A percentile compares a stretch with the other conserved stretches of the same genome.
Conservation (phyloP, 2,329 filamentous ascomycete species). For the Colletotrichum paranaense region DNA sequence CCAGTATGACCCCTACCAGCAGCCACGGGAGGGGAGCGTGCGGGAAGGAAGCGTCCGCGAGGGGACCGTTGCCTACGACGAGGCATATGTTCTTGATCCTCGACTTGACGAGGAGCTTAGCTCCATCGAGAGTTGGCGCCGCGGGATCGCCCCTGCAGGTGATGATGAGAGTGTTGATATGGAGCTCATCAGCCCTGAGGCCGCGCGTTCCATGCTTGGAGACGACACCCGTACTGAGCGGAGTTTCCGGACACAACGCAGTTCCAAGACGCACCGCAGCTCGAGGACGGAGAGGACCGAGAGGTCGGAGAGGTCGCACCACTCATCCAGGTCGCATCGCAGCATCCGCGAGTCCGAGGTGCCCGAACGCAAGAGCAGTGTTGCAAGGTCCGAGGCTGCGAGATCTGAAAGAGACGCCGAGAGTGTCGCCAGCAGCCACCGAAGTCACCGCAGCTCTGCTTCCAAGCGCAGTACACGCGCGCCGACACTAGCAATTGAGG, state of each 20-base stretch:
- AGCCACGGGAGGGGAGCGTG: background rate
- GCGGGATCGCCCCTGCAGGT: constrained; percentile 63
- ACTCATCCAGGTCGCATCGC: constrained; percentile 41
- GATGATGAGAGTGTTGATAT: constrained; percentile 61
- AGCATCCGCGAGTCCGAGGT: constrained; percentile 40
- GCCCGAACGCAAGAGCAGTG: constrained; percentile 39
- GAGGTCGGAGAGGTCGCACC: constrained; percentile 44
- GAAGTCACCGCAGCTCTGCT: constrained; percentile 43
- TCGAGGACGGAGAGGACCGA: constrained; percentile 41
- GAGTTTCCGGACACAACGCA: constrained; percentile 46
- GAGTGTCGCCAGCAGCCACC: constrained; percentile 53
- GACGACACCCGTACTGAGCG: constrained; percentile 52
- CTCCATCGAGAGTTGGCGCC: constrained; percentile 68
- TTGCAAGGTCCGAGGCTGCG: constrained; percentile 35
- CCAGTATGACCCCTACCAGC: constrained; percentile 32
- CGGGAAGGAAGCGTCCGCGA: constrained; percentile 12
- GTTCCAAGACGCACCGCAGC: constrained; percentile 41
- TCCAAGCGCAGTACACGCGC: constrained; percentile 47
- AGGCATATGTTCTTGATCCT: constrained; percentile 61
- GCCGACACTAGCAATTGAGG: constrained; percentile 48
- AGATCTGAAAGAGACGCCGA: constrained; percentile 41
- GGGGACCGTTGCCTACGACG: constrained; percentile 53
- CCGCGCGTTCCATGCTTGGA: constrained; percentile 59
- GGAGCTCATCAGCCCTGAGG: constrained; percentile 68
- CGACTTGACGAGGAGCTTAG: constrained; percentile 64